Evolutionary conservation across 352 stramenopile species (phyloP), one percentile per base, ranked within the genome.

Genomic region (Plasmopara muralis): DNA sequence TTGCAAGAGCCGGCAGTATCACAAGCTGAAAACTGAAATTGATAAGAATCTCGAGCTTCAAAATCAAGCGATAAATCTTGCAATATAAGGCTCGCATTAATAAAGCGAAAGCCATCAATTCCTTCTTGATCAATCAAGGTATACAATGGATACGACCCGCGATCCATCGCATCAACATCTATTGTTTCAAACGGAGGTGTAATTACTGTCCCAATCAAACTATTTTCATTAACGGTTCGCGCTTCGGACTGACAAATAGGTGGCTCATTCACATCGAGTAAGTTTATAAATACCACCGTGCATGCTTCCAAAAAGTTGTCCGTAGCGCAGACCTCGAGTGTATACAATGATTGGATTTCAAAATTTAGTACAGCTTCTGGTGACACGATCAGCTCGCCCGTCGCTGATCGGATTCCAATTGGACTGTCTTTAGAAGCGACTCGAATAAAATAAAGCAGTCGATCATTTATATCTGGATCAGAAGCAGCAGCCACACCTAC

Each of bases 241-340:
- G 31, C 20, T 57, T 68, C 43, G 4, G 46, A 31, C 9, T 47
- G 50, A 14, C 60, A 68, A 1, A 18, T 31, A 6, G 60, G 60
- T 4, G 60, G 49, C 20, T 68, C 60, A 13, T 68, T 68, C 14
- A 61, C 16, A 41, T 68, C 55, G 4, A 60, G 0, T 15, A 68
- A 18, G 9, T 50, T 29, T 2, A 64, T 57, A 25, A 28, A 10
- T 4, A 55, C 50, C 13, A 13, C 13, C 16, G 30, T 38, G 28
- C 50, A 61, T 0, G 31, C 41, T 52, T 57, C 46, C 10, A 61
- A 34, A 1, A 45, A n/a, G 18, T 7, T 34, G 18, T 68, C 60
- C 0, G 60, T 55, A 20, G 34, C 60, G 35, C 60, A 59, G 4
- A 64, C 33, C 37, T 37, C 13, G 8, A 61, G 6, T 9, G 18